Evolutionary conservation across 257 asterid genomes (phyloP).

Genomic region (Nicotiana sylvestris): DNA sequence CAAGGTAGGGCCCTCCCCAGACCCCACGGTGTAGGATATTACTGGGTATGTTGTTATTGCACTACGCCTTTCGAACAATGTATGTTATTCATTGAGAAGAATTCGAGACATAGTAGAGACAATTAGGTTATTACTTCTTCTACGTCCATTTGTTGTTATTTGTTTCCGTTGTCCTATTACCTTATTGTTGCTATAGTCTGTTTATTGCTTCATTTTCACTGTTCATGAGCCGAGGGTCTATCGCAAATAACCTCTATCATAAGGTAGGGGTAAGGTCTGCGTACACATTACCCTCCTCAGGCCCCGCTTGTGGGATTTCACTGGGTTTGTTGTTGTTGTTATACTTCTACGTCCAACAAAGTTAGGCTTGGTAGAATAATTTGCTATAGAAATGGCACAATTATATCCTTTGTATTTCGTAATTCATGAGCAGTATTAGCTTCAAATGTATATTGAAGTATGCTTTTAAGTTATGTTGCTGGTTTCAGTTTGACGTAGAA

Average conservation of each 20-base stretch:
- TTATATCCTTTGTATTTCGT: background rate
- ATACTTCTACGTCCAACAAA: background rate
- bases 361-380: background rate
- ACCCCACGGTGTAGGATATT: too few relatives aligned
- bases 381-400: background rate
- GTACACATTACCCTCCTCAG: too few relatives aligned
- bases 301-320: too few relatives aligned
- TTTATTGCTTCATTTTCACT: too few relatives aligned
- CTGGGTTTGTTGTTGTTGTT: too few relatives aligned
- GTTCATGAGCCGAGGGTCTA: too few relatives aligned
- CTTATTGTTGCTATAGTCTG: too few relatives aligned
- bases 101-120: background rate
- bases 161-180: too few relatives aligned
- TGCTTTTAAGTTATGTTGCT: background rate
- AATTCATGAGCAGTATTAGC: background rate
- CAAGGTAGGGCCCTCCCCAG: too few relatives aligned
- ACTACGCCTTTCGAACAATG: background rate
- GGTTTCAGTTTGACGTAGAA: background rate
- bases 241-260: too few relatives aligned
- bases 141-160: background rate
- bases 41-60: too few relatives aligned
- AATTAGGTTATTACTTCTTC: background rate
- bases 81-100: background rate
- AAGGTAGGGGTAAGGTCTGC: too few relatives aligned
- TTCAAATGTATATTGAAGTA: background rate